A percentile compares a stretch with the other conserved stretches of the same genome.
Conservation (phyloP, 257 asterid genomes). For the Datura wrightii region DNA sequence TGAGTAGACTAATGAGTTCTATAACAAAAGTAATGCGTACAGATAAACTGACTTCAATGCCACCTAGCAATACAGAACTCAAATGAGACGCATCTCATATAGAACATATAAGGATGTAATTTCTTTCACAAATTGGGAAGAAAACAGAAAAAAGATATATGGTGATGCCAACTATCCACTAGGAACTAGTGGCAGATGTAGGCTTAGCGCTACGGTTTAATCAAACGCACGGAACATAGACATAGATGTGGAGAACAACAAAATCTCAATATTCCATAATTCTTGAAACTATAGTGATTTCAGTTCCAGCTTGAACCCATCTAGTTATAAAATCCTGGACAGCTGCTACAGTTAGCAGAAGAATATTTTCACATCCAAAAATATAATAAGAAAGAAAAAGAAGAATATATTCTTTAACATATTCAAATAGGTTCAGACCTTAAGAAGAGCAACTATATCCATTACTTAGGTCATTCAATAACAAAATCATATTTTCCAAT, state of each 20-base stretch:
- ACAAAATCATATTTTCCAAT: background rate
- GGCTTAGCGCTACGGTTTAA: background rate
- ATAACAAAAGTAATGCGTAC: background rate
- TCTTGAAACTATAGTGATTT: background rate
- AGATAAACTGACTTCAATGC: conserved; percentile 1
- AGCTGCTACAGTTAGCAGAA: background rate
- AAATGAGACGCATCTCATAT: background rate
- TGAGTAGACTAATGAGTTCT: background rate
- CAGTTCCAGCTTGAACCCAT: background rate
- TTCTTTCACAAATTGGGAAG: background rate
- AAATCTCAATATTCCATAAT: background rate
- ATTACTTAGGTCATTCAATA: background rate
- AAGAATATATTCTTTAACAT: background rate
- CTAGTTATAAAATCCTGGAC: background rate
- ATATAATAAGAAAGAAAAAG: background rate
- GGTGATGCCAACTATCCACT: background rate
- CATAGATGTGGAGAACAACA: background rate
- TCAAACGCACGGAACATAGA: background rate
- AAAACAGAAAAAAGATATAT: background rate
- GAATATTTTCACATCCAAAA: background rate
- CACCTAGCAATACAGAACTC: background rate
- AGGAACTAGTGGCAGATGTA: background rate
- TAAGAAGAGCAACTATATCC: background rate
- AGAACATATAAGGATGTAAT: background rate
- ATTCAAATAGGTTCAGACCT: background rate